These are phyloP conservation scores for Iberis pinnata DNA, from an alignment of 345 rosid genomes.

Conservation along the genomic window DNA sequence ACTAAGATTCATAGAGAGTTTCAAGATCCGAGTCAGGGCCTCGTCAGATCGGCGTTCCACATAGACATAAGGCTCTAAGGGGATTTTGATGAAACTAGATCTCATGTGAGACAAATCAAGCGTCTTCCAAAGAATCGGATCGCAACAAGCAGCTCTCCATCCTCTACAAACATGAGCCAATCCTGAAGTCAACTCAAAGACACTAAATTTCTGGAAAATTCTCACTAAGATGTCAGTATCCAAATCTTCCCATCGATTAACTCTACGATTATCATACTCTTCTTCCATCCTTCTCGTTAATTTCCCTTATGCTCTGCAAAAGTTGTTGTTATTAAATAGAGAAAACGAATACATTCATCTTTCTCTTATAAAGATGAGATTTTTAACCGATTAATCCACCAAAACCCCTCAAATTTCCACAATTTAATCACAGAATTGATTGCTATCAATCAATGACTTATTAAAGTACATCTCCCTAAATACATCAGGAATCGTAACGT, in stretches of 20 bases:
- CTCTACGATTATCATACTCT: conserved; percentile 32
- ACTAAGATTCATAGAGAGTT: conserved; percentile 66
- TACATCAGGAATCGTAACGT: too few relatives aligned
- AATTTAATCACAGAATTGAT: not conserved
- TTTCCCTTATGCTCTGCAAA: not conserved
- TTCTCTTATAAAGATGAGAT: not conserved
- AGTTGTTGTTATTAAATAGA: not conserved
- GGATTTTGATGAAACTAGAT: conserved; percentile 70
- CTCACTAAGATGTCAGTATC: conserved; percentile 61
- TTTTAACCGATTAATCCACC: not conserved
- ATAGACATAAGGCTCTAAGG: conserved; percentile 66
- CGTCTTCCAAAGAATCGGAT: conserved; percentile 81
- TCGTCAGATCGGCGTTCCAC: conserved; percentile 54
- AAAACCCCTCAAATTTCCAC: not conserved
- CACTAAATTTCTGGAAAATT: conserved; percentile 52
- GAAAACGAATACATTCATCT: not conserved
- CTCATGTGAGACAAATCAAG: conserved; percentile 64
- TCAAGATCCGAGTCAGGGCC: conserved; percentile 46
- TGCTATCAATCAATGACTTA: not conserved
- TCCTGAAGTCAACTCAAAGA: conserved; percentile 52
- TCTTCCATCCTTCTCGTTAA: conserved; percentile 33
- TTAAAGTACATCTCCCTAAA: too few relatives aligned
- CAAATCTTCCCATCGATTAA: conserved; percentile 77
- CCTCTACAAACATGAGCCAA: conserved; percentile 71
- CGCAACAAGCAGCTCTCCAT: conserved; percentile 75